phyloP scores from a whole-genome alignment of 2,329 filamentous ascomycete species.

The Hypoxylon sp. region DNA sequence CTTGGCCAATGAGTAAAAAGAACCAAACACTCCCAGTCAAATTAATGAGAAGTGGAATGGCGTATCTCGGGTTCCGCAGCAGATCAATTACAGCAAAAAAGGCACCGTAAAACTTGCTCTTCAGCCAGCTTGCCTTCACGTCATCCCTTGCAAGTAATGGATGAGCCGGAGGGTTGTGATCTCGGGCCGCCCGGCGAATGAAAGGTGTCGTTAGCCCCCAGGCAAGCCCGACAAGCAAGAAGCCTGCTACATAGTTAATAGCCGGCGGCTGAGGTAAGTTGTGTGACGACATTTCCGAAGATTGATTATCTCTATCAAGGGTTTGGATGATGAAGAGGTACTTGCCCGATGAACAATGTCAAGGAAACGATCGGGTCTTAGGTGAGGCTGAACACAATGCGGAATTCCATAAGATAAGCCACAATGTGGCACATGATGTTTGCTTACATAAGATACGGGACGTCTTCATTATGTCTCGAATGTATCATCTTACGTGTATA shows the following conservation, averaged over 20 bases:
- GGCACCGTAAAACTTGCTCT: slow-evolving; percentile 72
- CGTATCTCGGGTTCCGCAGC: slow-evolving; percentile 85
- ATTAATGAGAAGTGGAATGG: slow-evolving; percentile 87
- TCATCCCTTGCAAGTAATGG: slow-evolving; percentile 66
- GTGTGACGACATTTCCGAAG: slow-evolving; percentile 46
- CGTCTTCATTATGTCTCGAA: slow-evolving; percentile 2
- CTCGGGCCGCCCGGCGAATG: slow-evolving; percentile 86
- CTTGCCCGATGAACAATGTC: background rate
- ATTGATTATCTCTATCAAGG: background rate
- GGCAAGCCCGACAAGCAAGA: slow-evolving; percentile 89
- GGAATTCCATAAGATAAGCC: background rate
- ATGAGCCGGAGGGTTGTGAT: slow-evolving; percentile 76
- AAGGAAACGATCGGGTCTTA: background rate
- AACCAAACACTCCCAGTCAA: slow-evolving; percentile 97
- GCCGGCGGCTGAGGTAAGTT: slow-evolving; percentile 62
- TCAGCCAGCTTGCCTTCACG: slow-evolving; percentile 72
- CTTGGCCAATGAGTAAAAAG: slow-evolving; percentile 92
- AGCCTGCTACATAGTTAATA: slow-evolving; percentile 89
- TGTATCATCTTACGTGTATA: background rate
- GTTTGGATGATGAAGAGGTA: background rate
- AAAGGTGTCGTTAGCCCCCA: slow-evolving; percentile 96
- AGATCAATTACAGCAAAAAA: slow-evolving; percentile 85
- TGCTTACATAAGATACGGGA: slow-evolving; percentile 7
- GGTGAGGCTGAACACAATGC: background rate
- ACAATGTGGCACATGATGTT: slow-evolving; percentile 10